phyloP scores from a whole-genome alignment of 2,329 filamentous ascomycete species.

The Harringtonia aguacate region DNA sequence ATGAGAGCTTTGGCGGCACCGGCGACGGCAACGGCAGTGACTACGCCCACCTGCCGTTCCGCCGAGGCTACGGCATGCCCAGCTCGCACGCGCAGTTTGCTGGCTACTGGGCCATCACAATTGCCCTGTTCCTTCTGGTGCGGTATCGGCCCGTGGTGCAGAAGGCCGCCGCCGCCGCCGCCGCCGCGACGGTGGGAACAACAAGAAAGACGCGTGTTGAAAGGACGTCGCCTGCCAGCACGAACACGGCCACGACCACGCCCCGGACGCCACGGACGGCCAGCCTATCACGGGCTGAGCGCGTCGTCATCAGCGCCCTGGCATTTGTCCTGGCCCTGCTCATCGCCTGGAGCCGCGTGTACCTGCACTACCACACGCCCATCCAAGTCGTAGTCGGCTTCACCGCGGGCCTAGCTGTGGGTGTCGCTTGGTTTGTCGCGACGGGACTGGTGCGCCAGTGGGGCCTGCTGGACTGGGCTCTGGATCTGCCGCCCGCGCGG shows the following conservation, averaged over 20 bases:
- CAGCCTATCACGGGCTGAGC: slow-evolving; percentile 48
- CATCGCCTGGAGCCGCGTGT: slow-evolving; percentile 76
- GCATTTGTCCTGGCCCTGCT: slow-evolving; percentile 50
- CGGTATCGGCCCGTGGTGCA: slow-evolving; percentile 54
- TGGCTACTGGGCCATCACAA: slow-evolving; percentile 77
- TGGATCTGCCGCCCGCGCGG: slow-evolving; percentile 55
- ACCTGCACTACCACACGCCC: slow-evolving; percentile 85
- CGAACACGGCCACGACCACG: too few relatives aligned
- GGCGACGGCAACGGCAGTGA: neutral
- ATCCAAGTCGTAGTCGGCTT: slow-evolving; percentile 79
- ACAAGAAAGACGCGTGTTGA: too few relatives aligned
- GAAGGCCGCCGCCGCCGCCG: neutral
- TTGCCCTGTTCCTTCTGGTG: slow-evolving; percentile 74
- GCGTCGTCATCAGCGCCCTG: slow-evolving; percentile 41
- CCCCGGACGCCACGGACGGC: too few relatives aligned
- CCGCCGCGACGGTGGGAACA: too few relatives aligned
- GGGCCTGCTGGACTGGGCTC: slow-evolving; percentile 61
- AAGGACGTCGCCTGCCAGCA: neutral
- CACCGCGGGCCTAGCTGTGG: slow-evolving; percentile 58
- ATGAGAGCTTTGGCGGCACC: neutral
- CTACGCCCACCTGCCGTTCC: slow-evolving; percentile 5
- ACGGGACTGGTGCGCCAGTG: slow-evolving; percentile 55
- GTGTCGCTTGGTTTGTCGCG: slow-evolving; percentile 65
- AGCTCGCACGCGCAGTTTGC: slow-evolving; percentile 91
- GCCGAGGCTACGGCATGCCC: slow-evolving; percentile 84